Percentiles rank a stretch among this genome's conserved stretches.
Conservation (phyloP, 331 rosid genomes). For the Quercus lobata region DNA sequence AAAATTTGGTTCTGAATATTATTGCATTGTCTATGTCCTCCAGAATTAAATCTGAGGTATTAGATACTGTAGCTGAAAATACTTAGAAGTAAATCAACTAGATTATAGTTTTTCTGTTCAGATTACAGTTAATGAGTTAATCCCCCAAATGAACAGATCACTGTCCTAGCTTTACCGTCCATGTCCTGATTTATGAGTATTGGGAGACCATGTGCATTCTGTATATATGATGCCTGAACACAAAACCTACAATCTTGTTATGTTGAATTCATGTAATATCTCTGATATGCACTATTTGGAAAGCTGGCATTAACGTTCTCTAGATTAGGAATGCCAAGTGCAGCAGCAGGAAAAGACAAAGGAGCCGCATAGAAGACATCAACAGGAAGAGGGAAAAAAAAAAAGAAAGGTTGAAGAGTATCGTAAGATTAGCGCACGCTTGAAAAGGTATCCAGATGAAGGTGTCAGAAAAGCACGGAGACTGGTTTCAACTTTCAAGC, state of each 20-base stretch:
- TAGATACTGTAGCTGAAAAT: background rate
- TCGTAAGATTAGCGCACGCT: rapidly evolving
- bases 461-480: too few relatives aligned
- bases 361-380: too few relatives aligned
- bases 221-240: too few relatives aligned
- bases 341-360: constrained; percentile 45
- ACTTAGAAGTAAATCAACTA: background rate
- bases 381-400: background rate
- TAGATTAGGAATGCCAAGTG: constrained; percentile 87
- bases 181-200: background rate
- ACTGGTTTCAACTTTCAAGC: too few relatives aligned
- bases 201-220: too few relatives aligned
- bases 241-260: too few relatives aligned
- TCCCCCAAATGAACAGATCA: background rate
- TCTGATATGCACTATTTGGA: constrained; percentile 11
- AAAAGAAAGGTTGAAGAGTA: too few relatives aligned
- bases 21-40: too few relatives aligned
- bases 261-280: background rate
- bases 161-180: background rate
- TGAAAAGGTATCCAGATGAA: too few relatives aligned
- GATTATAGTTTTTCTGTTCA: background rate
- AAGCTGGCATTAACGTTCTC: constrained; percentile 30
- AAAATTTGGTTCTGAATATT: background rate
- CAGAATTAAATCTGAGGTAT: background rate
- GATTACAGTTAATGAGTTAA: background rate